Conservation (phyloP, 345 rosid species). For the Dovyalis caffra region DNA sequence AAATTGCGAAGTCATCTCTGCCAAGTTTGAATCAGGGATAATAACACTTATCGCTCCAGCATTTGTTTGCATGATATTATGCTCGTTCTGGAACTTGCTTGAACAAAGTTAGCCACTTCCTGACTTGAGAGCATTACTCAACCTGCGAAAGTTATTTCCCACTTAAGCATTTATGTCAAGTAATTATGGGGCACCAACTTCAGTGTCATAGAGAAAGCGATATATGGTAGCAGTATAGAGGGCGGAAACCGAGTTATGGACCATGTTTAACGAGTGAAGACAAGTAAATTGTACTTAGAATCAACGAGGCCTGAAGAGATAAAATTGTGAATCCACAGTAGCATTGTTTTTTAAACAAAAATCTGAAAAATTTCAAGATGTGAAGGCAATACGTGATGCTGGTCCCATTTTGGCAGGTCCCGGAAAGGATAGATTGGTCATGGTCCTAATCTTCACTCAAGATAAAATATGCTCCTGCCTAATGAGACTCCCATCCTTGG, state of each 20-base stretch:
- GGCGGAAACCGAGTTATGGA: neutral
- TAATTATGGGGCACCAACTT: neutral
- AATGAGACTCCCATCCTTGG: neutral
- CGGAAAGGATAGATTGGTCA: neutral
- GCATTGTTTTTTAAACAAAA: neutral
- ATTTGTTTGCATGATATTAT: neutral
- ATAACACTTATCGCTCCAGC: neutral
- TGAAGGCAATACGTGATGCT: neutral
- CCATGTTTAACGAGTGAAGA: neutral
- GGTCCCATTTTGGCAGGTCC: neutral
- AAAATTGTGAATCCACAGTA: too few relatives aligned
- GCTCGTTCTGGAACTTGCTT: neutral
- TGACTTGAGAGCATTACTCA: conserved; percentile 57
- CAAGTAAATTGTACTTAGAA: neutral
- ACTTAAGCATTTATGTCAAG: neutral
- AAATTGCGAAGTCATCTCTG: neutral
- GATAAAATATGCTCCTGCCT: neutral
- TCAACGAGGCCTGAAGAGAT: neutral
- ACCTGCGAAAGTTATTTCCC: conserved; percentile 37
- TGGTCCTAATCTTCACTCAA: neutral
- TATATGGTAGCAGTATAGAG: neutral
- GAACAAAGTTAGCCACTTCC: conserved; percentile 37
- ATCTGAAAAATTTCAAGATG: neutral
- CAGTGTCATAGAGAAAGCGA: neutral
- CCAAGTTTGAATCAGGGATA: neutral